Evolutionary conservation across 208 protist genomes (phyloP), one percentile per base, ranked within the genome.

Genomic region (Crithidia fasciculata): DNA sequence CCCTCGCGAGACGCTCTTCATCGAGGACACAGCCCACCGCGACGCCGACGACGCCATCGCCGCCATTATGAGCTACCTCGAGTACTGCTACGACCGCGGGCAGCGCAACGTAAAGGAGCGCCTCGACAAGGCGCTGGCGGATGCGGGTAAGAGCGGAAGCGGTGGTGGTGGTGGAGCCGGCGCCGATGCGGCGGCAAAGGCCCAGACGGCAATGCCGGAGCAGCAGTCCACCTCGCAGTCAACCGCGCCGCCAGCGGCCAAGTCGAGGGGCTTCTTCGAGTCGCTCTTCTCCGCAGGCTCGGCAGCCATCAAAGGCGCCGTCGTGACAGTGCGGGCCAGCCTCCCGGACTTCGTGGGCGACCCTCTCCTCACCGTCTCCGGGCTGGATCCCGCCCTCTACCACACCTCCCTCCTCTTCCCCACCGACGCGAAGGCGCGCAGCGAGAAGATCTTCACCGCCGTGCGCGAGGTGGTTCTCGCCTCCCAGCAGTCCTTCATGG

Each of bases 401-500:
- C 66, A 72, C 57, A 72, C 76, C 53, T 61, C 72, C 2, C 61
- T 60, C 5, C 49, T 83, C 50, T 90, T 85, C 80, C 55, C 82
- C 0, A 37, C 59, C 5, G 80, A 90, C 58, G 61, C 72, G 44
- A 68, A 60, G 18, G 72, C 57, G 15, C 79, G 79, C 43, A 81
- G 80, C 45, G 61, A 45, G 50, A 83, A 79, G 37, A 72, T 90
- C 15, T 90, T 75, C 75, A 47, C 74, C 9, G 85, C 85, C 19
- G 83, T 78, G 40, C 85, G 85, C 7, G 76, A 87, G 45, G 82
- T 84, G 7, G 83, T 90, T 13, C 66, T 90, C 28, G 85, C 85
- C 37, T 83, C 80, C 28, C 85, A 90, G 72, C 85, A 90, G 78
- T 90, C 85, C 64, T 90, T 90, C 72, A 86, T 90, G 76, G 85